Percentiles rank a stretch among this genome's conserved stretches.
Evolutionary conservation across 148 eudicot genomes (phyloP).

Genomic region (Arctostaphylos glauca): DNA sequence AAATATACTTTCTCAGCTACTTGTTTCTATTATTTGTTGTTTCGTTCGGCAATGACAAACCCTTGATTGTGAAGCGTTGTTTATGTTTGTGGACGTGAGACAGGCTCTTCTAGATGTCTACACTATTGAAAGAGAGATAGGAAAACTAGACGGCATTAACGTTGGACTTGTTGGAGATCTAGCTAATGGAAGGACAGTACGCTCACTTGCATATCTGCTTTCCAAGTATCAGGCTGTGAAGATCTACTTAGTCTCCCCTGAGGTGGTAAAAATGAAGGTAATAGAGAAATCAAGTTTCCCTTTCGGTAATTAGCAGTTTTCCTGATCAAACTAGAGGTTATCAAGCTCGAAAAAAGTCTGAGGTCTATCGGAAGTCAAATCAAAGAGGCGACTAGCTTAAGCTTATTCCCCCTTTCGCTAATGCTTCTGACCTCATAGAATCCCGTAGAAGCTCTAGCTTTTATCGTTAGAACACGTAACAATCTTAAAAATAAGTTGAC

Average conservation of each 20-base stretch:
- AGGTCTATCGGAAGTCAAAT: no score
- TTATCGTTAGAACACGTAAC: no score
- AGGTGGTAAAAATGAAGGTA: slow-evolving; percentile 94
- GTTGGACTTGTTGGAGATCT: slow-evolving; percentile 99
- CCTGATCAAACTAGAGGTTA: background rate
- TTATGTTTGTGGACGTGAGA: slow-evolving; percentile 3
- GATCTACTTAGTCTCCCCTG: slow-evolving; percentile 89
- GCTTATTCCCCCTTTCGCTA: no score
- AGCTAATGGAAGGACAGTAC: slow-evolving; percentile 92
- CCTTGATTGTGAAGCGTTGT: background rate
- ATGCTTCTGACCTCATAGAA: no score
- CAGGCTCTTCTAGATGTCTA: slow-evolving; percentile 94
- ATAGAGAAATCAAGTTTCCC: background rate
- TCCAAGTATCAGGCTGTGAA: slow-evolving; percentile 81
- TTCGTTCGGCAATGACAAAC: background rate
- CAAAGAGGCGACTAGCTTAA: no score
- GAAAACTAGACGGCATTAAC: slow-evolving; percentile 81
- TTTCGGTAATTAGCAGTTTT: background rate
- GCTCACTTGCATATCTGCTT: slow-evolving; percentile 91
- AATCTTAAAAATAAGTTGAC: no score
- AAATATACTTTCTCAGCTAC: background rate
- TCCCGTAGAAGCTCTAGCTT: no score
- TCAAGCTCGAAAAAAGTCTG: no score
- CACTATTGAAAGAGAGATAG: slow-evolving; percentile 91
- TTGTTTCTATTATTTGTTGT: background rate